Evolutionary conservation across 2,329 filamentous ascomycete species (phyloP).

Genomic region (Colletotrichum spinosum): DNA sequence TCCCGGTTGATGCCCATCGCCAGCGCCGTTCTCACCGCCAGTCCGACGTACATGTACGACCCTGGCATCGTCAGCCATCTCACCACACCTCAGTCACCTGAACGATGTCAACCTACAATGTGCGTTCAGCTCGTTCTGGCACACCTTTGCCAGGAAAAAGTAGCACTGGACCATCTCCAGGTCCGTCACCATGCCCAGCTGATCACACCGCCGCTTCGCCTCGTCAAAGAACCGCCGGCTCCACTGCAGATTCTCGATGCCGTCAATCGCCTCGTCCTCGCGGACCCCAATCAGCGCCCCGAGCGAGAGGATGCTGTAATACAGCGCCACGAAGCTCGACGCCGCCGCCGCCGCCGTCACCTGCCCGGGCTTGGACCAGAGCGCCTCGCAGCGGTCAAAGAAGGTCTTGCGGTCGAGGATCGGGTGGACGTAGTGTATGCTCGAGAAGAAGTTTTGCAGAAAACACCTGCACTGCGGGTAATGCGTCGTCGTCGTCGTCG

Average conservation of each 20-base stretch:
- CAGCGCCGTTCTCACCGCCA: slow-evolving; percentile 58
- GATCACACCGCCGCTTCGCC: slow-evolving; percentile 51
- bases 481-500: slow-evolving; percentile 42
- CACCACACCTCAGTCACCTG: not conserved
- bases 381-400: slow-evolving; percentile 53
- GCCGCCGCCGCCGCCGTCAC: slow-evolving; percentile 37
- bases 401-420: slow-evolving; percentile 60
- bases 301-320: slow-evolving; percentile 59
- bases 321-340: slow-evolving; percentile 58
- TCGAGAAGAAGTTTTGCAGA: slow-evolving; percentile 59
- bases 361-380: slow-evolving; percentile 49
- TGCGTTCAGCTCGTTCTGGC: slow-evolving; percentile 61
- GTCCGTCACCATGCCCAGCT: slow-evolving; percentile 56
- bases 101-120: slow-evolving; percentile 48
- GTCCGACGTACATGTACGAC: slow-evolving; percentile 61
- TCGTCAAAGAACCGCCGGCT: slow-evolving; percentile 58
- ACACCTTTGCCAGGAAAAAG: slow-evolving; percentile 61
- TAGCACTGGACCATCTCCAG: slow-evolving; percentile 60
- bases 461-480: slow-evolving; percentile 58
- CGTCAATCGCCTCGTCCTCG: slow-evolving; percentile 56
- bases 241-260: slow-evolving; percentile 58
- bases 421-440: slow-evolving; percentile 60
- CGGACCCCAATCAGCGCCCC: slow-evolving; percentile 58
- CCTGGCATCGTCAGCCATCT: slow-evolving; percentile 37
- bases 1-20: slow-evolving; percentile 61